Evolutionary conservation across 2,329 filamentous ascomycete genomes (phyloP), one percentile per base, ranked within the genome.

Genomic region (Pseudophaeomoniella oleicola): DNA sequence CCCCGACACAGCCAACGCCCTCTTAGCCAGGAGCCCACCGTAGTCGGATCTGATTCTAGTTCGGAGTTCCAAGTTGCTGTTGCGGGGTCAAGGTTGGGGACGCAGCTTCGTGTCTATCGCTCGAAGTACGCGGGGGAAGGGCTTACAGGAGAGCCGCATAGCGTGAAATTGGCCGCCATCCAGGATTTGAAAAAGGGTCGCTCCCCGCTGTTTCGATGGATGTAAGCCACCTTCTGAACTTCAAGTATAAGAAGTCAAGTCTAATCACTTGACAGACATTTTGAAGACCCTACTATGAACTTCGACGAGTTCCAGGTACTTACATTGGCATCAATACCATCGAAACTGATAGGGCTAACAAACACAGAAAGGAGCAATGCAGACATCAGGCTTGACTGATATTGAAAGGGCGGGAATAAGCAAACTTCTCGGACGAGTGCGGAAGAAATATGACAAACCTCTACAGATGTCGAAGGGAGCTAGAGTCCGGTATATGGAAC

Each of bases 161-260:
- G 47, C 4, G 55, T 51, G 1, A 50, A 50, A 15, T 41, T 64
- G 33, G 61, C 55, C 2, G 45, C 55, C 9, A 43, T 62, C 0
- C 52, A 60, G 56, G 59, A 14, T 37, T 49, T 3, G 51, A 47
- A 32, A 49, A 44, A 4, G 50, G 49, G 18, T 49, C 46, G 3
- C 50, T 56, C 10, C 50, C 59, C 5, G 42, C n/a, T 65, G 0
- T 66, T 63, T 32, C 54, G 54, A 43, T 66, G 62, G 61, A 53
- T 65, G 54, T 60, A 35, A 39, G 50, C 50, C 5, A 11, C n/a
- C 3, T 10, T 3, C 3, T 13, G 16, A 16, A 5, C 16, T n/a
- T 22, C 33, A n/a, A 5, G 11, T 16, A 13, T 35, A 35, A 10
- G 6, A 12, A 22, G 17, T 30, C 13, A 13, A n/a, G 5, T 16